phyloP scores from a whole-genome alignment of 129 eudicot species.

The Daucus carota region DH1_v3.0 NC_030388.2:28641501-28642000 shows the following conservation, averaged over 20 bases:
- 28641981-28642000: background rate
- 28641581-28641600: too few species aligned
- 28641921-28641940: constrained; percentile 44
- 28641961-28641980: constrained; percentile 8
- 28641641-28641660: background rate
- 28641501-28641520: background rate
- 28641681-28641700: background rate
- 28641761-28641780: constrained; percentile 37
- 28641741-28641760: background rate
- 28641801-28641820: constrained; percentile 47
- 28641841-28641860: constrained; percentile 54
- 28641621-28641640: too few species aligned
- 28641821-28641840: constrained; percentile 62
- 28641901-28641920: constrained; percentile 56
- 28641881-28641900: constrained; percentile 63
- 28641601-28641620: too few species aligned
- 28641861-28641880: constrained; percentile 69
- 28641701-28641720: background rate
- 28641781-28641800: constrained; percentile 63
- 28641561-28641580: too few species aligned
- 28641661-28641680: background rate
- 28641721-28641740: background rate
- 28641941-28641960: constrained; percentile 14
- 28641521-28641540: background rate
- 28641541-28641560: background rate